Conservation (phyloP, 148 eudicot species). For the Amaranthus cruentus region DNA sequence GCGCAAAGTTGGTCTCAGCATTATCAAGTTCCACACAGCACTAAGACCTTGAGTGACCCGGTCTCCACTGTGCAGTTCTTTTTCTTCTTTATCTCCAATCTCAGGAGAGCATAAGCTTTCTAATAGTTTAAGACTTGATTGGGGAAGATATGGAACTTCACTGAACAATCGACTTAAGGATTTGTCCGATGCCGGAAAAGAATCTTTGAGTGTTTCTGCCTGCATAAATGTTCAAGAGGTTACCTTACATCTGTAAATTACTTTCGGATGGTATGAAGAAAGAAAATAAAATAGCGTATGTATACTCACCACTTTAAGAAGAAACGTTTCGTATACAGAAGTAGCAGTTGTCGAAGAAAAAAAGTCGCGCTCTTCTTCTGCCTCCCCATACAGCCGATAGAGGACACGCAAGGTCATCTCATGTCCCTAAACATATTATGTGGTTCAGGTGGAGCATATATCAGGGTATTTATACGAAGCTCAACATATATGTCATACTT, state of each 20-base stretch:
- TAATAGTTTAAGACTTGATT: conserved; percentile 63
- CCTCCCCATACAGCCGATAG: conserved; percentile 80
- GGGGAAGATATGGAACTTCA: conserved; percentile 90
- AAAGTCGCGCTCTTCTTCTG: conserved; percentile 87
- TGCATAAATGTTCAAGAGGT: conserved; percentile 29
- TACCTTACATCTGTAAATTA: conserved; percentile 13
- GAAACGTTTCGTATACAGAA: conserved; percentile 83
- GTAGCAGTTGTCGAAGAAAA: conserved; percentile 83
- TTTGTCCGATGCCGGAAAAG: conserved; percentile 93
- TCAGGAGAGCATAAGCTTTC: conserved; percentile 76
- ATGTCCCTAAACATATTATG: conserved; percentile 63
- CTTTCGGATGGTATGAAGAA: neutral
- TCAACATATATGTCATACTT: neutral
- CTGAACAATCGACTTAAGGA: conserved; percentile 69
- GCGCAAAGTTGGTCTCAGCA: conserved; percentile 77
- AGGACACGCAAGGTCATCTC: conserved; percentile 96
- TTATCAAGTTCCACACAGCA: conserved; percentile 77
- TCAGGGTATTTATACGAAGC: neutral
- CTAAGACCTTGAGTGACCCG: conserved; percentile 96
- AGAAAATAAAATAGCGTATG: conserved; percentile 2
- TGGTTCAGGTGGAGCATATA: conserved; percentile 24
- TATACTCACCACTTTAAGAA: conserved; percentile 72
- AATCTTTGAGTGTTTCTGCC: conserved; percentile 85
- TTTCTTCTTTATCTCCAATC: conserved; percentile 54
- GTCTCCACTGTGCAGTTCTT: conserved; percentile 74